These are phyloP conservation scores for Arabidopsis thaliana DNA, from an alignment of 345 rosid species.

Conservation along the genomic window TAIR10.1 NC_003075.7:9498001-9498500, in stretches of 20 bases:
- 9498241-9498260: constrained; percentile 92
- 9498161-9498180: constrained; percentile 17
- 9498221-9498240: constrained; percentile 96
- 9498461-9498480: constrained; percentile 16
- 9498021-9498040: neutral
- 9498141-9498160: neutral
- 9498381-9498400: constrained; percentile 83
- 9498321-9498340: constrained; percentile 5
- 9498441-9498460: constrained; percentile 14
- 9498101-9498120: constrained; percentile 16
- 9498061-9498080: neutral
- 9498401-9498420: constrained; percentile 51
- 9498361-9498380: constrained; percentile 67
- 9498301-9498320: constrained; percentile 7
- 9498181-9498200: constrained; percentile 57
- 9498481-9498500: constrained; percentile 44
- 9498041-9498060: neutral
- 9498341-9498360: neutral
- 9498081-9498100: neutral
- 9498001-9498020: neutral
- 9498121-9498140: neutral
- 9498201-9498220: constrained; percentile 78
- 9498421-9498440: neutral
- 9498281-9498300: too few relatives aligned
- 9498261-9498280: constrained; percentile 74